Percentiles rank a stretch among this genome's conserved stretches.
phyloP scores from a whole-genome alignment of 139 green algal genomes.

The Chlorella ohadii region DNA sequence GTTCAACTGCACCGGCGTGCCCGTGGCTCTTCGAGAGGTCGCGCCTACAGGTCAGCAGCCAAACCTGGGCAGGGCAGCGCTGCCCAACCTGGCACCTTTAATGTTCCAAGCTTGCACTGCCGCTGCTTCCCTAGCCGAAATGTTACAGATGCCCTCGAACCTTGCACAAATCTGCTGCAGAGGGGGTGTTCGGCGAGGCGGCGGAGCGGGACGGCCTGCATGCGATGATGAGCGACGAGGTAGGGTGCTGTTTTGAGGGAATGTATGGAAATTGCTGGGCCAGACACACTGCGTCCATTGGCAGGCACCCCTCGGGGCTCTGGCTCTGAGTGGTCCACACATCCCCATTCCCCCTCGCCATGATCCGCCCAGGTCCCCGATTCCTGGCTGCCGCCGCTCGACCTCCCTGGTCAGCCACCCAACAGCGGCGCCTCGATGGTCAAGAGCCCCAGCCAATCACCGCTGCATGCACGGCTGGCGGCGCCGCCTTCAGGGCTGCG shows the following conservation, averaged over 20 bases:
- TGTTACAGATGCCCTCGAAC: too few species aligned
- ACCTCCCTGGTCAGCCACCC: neutral
- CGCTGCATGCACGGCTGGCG: neutral
- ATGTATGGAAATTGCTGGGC: too few species aligned
- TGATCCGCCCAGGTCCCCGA: conserved; percentile 26
- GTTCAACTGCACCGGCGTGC: conserved; percentile 78
- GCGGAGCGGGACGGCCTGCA: neutral
- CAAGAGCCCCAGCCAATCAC: neutral
- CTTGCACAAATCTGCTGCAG: too few species aligned
- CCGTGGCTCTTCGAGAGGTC: conserved; percentile 55
- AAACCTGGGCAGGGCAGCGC: too few species aligned
- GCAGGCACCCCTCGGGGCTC: too few species aligned
- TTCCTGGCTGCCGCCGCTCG: conserved; percentile 36
- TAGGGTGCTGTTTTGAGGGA: neutral
- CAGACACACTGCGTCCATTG: too few species aligned
- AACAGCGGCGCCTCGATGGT: neutral
- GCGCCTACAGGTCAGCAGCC: neutral
- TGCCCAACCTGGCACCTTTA: too few species aligned
- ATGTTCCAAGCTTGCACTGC: too few species aligned
- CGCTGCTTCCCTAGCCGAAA: too few species aligned
- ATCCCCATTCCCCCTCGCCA: too few species aligned
- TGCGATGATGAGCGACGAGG: conserved; percentile 1
- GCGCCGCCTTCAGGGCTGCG: conserved; percentile 2
- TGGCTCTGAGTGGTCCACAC: too few species aligned
- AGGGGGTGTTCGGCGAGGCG: neutral